Percentiles rank a stretch among this genome's conserved stretches.
Conservation (phyloP, 768 basidiomycete species). For the Artomyces pyxidatus region DNA sequence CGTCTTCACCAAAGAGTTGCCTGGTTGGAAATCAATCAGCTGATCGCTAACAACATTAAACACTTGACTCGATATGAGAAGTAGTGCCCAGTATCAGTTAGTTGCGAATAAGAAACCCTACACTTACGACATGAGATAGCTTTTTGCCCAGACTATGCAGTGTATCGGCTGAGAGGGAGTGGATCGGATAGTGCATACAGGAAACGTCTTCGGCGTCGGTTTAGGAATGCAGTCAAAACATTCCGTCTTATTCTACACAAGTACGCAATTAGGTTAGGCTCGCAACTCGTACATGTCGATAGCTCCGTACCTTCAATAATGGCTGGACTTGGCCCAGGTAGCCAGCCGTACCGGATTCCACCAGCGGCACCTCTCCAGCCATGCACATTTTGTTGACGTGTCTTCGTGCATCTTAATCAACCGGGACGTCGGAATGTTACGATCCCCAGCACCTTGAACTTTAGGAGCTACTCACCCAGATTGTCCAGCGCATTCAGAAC, state of each 20-base stretch:
- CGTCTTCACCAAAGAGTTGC: conserved; percentile 92
- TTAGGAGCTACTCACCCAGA: conserved; percentile 64
- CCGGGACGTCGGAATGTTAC: too few relatives aligned
- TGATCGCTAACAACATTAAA: background rate
- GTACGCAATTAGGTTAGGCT: background rate
- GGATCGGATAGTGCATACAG: conserved; percentile 95
- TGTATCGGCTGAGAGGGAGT: conserved; percentile 97
- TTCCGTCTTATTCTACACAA: conserved; percentile 68
- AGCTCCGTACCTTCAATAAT: conserved; percentile 59
- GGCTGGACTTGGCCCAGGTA: conserved; percentile 98
- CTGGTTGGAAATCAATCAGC: conserved; percentile 30
- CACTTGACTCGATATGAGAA: background rate
- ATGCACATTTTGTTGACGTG: conserved; percentile 99
- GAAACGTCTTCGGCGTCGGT: conserved; percentile 88
- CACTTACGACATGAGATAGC: conserved; percentile 83
- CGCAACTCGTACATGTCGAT: background rate
- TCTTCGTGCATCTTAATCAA: conserved; percentile 90
- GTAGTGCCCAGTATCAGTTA: background rate
- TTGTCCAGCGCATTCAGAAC: conserved; percentile 97
- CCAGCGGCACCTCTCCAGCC: conserved; percentile 81
- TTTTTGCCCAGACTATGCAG: conserved; percentile 99
- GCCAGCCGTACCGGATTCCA: conserved; percentile 95
- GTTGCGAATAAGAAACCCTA: background rate
- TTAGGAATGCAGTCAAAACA: conserved; percentile 97
- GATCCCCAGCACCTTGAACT: too few relatives aligned